Conservation (phyloP, 306 rosid genomes). For the Gastrolobium villosum region DNA sequence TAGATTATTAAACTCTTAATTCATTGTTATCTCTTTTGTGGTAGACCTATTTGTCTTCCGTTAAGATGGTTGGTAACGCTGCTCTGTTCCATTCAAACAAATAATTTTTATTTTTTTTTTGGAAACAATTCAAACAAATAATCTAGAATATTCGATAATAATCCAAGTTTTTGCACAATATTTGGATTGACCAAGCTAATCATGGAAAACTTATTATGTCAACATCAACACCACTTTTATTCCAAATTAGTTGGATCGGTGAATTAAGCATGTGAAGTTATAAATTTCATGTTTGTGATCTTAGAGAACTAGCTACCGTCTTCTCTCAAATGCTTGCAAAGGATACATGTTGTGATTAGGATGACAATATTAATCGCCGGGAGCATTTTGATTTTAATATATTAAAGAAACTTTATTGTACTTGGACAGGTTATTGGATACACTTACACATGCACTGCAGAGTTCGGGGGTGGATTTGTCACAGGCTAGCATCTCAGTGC, state of each 20-base stretch:
- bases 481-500: slow-evolving; percentile 92
- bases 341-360: slow-evolving; percentile 19
- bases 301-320: background rate
- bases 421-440: slow-evolving; percentile 78
- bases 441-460: slow-evolving; percentile 90
- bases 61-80: slow-evolving; percentile 5
- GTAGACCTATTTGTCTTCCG: background rate
- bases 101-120: background rate
- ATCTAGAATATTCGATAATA: background rate
- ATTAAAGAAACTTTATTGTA: slow-evolving; percentile 34
- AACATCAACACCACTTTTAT: no score
- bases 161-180: slow-evolving; percentile 13
- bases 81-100: slow-evolving; percentile 34
- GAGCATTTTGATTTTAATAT: slow-evolving; percentile 35
- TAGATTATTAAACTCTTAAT: no score
- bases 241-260: no score
- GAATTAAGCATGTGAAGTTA: background rate
- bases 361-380: slow-evolving; percentile 18
- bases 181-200: background rate
- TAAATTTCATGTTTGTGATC: background rate
- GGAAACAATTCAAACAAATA: background rate
- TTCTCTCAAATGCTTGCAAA: slow-evolving; percentile 5
- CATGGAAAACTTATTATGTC: background rate
- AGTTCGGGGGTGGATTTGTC: slow-evolving; percentile 97
- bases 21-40: background rate